Conservation (phyloP, 139 green algal genomes). For the Ostreobium quekettii region DNA sequence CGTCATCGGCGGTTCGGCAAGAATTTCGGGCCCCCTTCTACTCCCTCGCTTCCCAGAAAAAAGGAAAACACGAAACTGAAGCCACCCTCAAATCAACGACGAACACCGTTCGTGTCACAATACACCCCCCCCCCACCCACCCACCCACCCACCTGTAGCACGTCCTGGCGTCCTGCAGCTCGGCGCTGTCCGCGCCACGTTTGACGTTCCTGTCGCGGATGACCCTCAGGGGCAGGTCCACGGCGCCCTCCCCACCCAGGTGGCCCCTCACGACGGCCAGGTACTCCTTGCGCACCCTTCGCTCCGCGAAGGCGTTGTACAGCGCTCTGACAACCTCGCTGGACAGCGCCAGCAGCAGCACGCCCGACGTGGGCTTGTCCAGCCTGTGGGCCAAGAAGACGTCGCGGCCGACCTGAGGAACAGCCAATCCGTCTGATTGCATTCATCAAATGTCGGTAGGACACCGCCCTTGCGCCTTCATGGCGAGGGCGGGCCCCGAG, state of each 20-base stretch:
- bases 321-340: neutral
- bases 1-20: too few species aligned
- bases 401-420: too few species aligned
- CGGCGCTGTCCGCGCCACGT: neutral
- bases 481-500: too few species aligned
- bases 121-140: too few species aligned
- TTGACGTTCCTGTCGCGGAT: neutral
- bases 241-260: neutral
- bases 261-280: neutral
- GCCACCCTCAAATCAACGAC: neutral
- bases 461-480: too few species aligned
- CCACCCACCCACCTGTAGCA: too few species aligned
- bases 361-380: neutral
- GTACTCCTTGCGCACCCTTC: neutral
- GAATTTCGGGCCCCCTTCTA: neutral
- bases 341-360: neutral
- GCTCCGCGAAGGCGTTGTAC: neutral
- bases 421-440: too few species aligned
- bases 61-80: neutral
- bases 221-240: neutral
- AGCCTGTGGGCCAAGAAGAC: neutral
- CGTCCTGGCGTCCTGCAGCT: neutral
- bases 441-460: too few species aligned
- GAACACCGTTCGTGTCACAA: too few species aligned
- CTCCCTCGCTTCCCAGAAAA: neutral